Conservation (phyloP, 2,329 filamentous ascomycete species). For the Aspergillus sp. region DNA sequence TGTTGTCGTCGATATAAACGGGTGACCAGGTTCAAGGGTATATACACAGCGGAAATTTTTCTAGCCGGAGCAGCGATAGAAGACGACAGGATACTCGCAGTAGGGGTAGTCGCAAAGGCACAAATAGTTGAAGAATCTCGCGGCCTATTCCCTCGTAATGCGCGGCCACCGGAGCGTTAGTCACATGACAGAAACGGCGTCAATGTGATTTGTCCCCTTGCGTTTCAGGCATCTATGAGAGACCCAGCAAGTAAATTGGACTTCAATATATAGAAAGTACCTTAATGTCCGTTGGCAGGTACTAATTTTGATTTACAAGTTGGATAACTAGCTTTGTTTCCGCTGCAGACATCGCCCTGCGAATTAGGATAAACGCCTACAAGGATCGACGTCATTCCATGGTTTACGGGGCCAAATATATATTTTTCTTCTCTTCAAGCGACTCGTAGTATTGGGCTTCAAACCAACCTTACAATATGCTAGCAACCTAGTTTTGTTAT, state of each 20-base stretch:
- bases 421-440: too few species aligned
- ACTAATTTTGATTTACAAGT: background rate
- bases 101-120: constrained; percentile 5
- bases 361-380: too few species aligned
- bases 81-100: background rate
- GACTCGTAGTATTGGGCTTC: background rate
- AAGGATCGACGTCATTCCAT: too few species aligned
- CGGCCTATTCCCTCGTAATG: constrained; percentile 16
- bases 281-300: background rate
- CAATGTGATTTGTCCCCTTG: constrained; percentile 4
- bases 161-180: constrained; percentile 2
- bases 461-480: background rate
- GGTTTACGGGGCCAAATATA: too few species aligned
- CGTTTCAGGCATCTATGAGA: background rate
- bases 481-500: background rate
- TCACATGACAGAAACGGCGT: constrained; percentile 19
- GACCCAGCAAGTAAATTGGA: background rate
- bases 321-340: background rate
- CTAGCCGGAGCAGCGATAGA: background rate
- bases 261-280: background rate
- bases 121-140: constrained; percentile 15
- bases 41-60: background rate
- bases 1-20: constrained; percentile 9
- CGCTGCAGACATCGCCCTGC: background rate
- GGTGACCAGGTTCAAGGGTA: background rate